Conservation (phyloP, 768 basidiomycete genomes). For the Hypholoma sublateritium region DNA sequence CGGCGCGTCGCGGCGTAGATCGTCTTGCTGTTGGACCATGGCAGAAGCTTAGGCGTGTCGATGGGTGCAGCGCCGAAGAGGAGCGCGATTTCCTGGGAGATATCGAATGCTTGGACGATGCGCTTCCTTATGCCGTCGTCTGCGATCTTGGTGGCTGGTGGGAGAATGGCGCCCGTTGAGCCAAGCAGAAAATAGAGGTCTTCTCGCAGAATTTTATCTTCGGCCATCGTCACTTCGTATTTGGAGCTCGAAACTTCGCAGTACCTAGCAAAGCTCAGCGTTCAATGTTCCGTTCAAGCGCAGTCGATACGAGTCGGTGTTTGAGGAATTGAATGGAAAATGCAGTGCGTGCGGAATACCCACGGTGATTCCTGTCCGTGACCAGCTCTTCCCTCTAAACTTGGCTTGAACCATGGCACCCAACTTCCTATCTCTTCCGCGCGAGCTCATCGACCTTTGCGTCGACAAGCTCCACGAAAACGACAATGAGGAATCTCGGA, state of each 20-base stretch:
- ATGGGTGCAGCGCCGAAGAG: constrained; percentile 16
- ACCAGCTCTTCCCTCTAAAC: background rate
- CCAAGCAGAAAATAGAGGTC: constrained; percentile 26
- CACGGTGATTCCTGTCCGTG: background rate
- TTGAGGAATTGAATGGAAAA: no score
- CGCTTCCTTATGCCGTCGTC: constrained; percentile 23
- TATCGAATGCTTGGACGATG: constrained; percentile 23
- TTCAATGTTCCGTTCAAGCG: no score
- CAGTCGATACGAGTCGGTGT: no score
- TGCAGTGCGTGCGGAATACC: background rate
- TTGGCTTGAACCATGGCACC: constrained; percentile 1
- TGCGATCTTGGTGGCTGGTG: constrained; percentile 27
- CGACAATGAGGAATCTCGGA: background rate
- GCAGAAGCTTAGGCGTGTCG: constrained; percentile 10
- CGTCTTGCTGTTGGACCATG: constrained; percentile 17
- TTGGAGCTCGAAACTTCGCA: background rate
- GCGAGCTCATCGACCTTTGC: constrained; percentile 8
- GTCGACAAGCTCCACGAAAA: constrained; percentile 1
- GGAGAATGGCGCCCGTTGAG: constrained; percentile 27
- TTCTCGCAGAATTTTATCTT: constrained; percentile 20
- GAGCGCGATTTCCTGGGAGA: constrained; percentile 23
- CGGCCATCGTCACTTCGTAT: background rate
- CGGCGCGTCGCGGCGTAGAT: constrained; percentile 21
- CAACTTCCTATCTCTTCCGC: constrained; percentile 5
- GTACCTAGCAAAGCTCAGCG: no score